Base-by-base conservation (phyloP, 2,329 filamentous ascomycete genomes). In the Alternaria sp. region DNA sequence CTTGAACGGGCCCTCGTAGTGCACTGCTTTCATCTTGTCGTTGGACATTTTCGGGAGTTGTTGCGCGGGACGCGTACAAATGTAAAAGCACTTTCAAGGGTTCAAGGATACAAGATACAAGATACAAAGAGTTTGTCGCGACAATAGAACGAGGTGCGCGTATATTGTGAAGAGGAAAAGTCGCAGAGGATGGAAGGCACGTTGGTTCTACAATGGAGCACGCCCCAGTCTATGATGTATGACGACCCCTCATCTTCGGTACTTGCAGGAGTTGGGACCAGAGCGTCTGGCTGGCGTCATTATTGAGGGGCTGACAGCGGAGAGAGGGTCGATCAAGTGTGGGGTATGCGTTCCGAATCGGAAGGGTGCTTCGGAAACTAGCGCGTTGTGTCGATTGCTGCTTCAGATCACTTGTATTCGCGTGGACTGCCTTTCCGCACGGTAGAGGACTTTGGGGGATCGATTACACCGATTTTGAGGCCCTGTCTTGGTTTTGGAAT, bases 1-100 rank as follows among this genome's bases (percentile, higher is more conserved):
- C 75, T 86, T 85, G 79, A 86, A 87, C 0, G 88, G 86, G 1
- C 87, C 87, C 47, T 87, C 84, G 69, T 90, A 90, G 71, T 88
- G 87, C 59, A 90, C 82, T 11, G 87, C 88, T 77, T 88, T 88
- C 88, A 89, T 89, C 25, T 80, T 83, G 4, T 63, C 52, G 32
- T 15, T 44, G 11, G 69, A 64, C 66, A 70, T 71, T 7, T 58
- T 67, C 2, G 15, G 1, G 5, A 13, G 19, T 6, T 25, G 5
- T 5, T 13, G 8, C 2, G 30, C n/a, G n/a, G n/a, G 43, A 36
- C 5, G 25, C 12, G 28, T 32, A 12, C 28, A 30, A 12, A 13
- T 28, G 10, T 4, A 10, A 3, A 26, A 9, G 25, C 21, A 21
- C 21, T 21, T 26, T 26, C 9, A 26, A 4, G 2, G 26, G 4